Percentiles rank a stretch among this genome's conserved stretches.
Conservation (phyloP, 1,139 yeast species). For the Candida gigantensis region DNA sequence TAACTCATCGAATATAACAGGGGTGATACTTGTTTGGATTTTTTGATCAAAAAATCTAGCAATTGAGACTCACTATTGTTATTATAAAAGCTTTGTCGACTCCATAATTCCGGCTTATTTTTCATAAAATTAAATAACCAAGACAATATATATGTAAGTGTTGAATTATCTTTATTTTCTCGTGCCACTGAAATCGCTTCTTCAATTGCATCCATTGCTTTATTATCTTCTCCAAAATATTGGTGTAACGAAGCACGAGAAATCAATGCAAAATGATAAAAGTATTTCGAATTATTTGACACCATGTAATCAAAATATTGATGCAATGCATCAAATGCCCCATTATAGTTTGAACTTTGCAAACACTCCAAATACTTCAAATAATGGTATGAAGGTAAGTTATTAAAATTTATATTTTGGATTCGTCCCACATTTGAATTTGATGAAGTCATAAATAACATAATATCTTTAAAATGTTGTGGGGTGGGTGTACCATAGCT, state of each 20-base stretch:
- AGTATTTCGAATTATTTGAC: conserved; percentile 62
- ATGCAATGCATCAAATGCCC: conserved; percentile 71
- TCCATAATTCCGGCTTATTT: conserved; percentile 61
- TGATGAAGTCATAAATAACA: conserved; percentile 46
- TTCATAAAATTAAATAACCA: conserved; percentile 78
- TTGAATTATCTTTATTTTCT: conserved; percentile 74
- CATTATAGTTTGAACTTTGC: conserved; percentile 65
- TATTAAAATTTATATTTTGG: conserved; percentile 47
- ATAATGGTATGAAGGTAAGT: conserved; percentile 65
- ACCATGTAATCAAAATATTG: conserved; percentile 87
- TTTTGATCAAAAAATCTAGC: conserved; percentile 59
- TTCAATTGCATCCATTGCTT: conserved; percentile 78
- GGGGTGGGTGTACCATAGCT: conserved; percentile 56
- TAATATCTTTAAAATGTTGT: conserved; percentile 39
- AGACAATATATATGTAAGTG: conserved; percentile 73
- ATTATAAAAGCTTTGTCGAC: conserved; percentile 39
- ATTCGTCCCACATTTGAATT: conserved; percentile 42
- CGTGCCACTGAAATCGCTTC: conserved; percentile 89
- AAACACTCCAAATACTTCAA: conserved; percentile 65
- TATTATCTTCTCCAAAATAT: conserved; percentile 69
- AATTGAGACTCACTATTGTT: conserved; percentile 56
- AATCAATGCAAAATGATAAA: conserved; percentile 80
- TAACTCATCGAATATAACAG: conserved; percentile 58
- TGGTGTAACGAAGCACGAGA: conserved; percentile 80
- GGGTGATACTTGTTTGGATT: conserved; percentile 54